These are phyloP conservation scores for Suhomyces emberorum DNA, from an alignment of 805 yeast species.

Conservation along the genomic window DNA sequence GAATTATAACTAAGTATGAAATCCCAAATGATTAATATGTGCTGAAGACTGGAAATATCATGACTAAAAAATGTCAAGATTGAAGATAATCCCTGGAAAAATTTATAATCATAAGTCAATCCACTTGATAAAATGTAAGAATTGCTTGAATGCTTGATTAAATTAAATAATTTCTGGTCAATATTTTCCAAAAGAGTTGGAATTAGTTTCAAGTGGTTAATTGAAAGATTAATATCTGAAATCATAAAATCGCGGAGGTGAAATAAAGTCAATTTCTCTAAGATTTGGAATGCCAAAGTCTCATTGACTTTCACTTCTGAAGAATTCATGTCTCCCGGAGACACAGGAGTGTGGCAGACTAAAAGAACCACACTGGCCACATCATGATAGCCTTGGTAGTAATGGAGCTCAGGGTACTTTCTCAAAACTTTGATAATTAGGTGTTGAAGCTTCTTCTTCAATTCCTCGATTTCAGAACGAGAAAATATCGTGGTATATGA, in stretches of 20 bases:
- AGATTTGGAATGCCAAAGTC: constrained; percentile 35
- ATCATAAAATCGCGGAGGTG: constrained; percentile 86
- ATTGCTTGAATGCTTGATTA: constrained; percentile 37
- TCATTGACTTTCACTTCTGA: constrained; percentile 13
- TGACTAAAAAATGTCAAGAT: constrained; percentile 78
- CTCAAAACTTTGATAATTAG: constrained; percentile 56
- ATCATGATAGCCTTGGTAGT: constrained; percentile 95
- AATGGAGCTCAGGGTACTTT: constrained; percentile 58
- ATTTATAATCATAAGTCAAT: constrained; percentile 31
- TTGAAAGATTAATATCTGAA: constrained; percentile 59
- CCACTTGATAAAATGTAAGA: constrained; percentile 24
- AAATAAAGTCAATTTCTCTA: constrained; percentile 55
- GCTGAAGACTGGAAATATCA: constrained; percentile 49
- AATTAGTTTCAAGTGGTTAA: constrained; percentile 62
- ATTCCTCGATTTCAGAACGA: constrained; percentile 23
- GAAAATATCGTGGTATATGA: constrained; percentile 35
- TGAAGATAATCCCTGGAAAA: constrained; percentile 65
- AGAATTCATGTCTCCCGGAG: constrained; percentile 3
- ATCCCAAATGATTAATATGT: constrained; percentile 66
- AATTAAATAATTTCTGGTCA: constrained; percentile 45
- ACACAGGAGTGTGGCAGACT: constrained; percentile 35
- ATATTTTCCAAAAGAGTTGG: constrained; percentile 53
- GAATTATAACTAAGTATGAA: constrained; percentile 56
- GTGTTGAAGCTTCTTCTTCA: constrained; percentile 40
- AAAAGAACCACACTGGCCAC: constrained; percentile 65